Base-by-base conservation (phyloP, 805 yeast species). In the Diddensiella caesifluorescens region DNA sequence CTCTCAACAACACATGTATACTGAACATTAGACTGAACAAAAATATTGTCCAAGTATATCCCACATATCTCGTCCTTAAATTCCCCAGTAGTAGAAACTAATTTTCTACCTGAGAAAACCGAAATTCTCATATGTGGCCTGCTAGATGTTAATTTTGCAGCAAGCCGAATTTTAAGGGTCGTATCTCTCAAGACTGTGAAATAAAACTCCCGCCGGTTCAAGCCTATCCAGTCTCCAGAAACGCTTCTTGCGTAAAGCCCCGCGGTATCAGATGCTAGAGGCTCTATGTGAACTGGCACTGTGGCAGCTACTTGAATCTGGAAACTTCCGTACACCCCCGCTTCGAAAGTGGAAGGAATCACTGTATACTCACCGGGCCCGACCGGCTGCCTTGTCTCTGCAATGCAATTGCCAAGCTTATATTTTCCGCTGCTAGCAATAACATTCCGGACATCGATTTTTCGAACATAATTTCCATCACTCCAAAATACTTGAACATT, bases 401-500 rank as follows among this genome's bases (percentile, higher is more conserved):
- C 16, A 7, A 29, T 29, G 7, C 19, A 13, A 29, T 29, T 7
- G 6, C 32, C 32, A 29, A 29, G 12, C 13, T 61, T 57, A 47
- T 69, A 70, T 27, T 63, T 64, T 29, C 65, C 67, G 39, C 61
- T 58, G 15, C 44, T 15, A 50, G 58, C 29, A 42, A 60, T 18
- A 54, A 74, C 48, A 43, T 58, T 52, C 49, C 60, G 47, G 35
- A 57, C 49, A 45, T 61, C 49, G 57, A 63, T 63, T 5, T 36
- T 47, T 32, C 53, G 54, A 42, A 48, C 42, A 35, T 19, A 53
- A 21, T 57, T 54, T 10, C 61, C 62, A 3, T 43, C 38, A 5
- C 50, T 48, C 51, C 73, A 70, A 48, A 74, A 71, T 5, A 77
- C 39, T 39, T 74, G 74, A 9, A 70, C 49, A 44, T 70, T 70